Percentiles rank a stretch among this genome's conserved stretches.
phyloP scores from a whole-genome alignment of 2,329 filamentous ascomycete genomes.

The Cercospora berteroae region DNA sequence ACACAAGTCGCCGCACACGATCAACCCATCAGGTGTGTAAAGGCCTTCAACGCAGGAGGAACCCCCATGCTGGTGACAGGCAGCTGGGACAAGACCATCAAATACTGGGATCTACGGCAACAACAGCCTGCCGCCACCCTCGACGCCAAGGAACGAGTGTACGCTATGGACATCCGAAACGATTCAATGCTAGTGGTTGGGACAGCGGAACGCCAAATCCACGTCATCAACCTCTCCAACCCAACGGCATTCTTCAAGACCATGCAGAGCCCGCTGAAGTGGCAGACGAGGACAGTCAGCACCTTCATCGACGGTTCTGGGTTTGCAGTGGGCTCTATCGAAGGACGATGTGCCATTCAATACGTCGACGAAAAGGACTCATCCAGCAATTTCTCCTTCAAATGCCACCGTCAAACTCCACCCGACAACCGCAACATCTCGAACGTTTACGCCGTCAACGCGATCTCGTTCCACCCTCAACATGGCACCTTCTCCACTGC shows the following conservation, averaged over 20 bases:
- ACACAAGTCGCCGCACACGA: slow-evolving; percentile 80
- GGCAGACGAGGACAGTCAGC: slow-evolving; percentile 93
- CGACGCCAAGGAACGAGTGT: slow-evolving; percentile 72
- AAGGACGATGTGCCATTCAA: slow-evolving; percentile 95
- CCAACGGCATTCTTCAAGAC: slow-evolving; percentile 94
- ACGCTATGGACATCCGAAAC: slow-evolving; percentile 82
- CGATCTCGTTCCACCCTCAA: slow-evolving; percentile 93
- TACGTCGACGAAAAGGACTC: slow-evolving; percentile 94
- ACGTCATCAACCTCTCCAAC: slow-evolving; percentile 86
- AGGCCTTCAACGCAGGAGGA: slow-evolving; percentile 60
- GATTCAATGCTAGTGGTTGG: slow-evolving; percentile 80
- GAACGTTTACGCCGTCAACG: slow-evolving; percentile 93
- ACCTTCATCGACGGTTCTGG: slow-evolving; percentile 91
- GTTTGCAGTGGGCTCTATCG: slow-evolving; percentile 93
- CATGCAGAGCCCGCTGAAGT: slow-evolving; percentile 92
- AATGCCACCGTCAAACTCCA: slow-evolving; percentile 87
- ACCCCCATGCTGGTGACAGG: slow-evolving; percentile 86
- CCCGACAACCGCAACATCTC: slow-evolving; percentile 63
- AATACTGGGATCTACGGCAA: slow-evolving; percentile 80
- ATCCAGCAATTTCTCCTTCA: slow-evolving; percentile 92
- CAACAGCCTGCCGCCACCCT: slow-evolving; percentile 64
- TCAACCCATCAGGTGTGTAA: slow-evolving; percentile 73
- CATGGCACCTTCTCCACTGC: slow-evolving; percentile 99
- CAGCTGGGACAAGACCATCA: slow-evolving; percentile 86
- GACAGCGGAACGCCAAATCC: slow-evolving; percentile 93